Base-by-base conservation (phyloP, 163 green algal species). In the Volvox carteri region DNA sequence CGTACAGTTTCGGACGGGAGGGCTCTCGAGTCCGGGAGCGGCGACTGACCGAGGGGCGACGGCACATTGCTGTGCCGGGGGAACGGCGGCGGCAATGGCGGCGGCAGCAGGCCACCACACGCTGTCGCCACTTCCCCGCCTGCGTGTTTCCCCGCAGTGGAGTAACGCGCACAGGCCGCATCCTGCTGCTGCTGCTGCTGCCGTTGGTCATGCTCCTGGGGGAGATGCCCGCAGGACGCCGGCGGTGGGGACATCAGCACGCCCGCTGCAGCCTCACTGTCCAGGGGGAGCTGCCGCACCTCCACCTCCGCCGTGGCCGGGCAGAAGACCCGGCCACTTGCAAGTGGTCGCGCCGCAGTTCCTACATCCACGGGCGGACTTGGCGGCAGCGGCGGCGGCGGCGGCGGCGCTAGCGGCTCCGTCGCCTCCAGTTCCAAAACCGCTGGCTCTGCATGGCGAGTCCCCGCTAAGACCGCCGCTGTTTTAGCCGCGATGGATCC, bases 1-100 rank as follows among this genome's bases (percentile, higher is more conserved):
- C 83, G 35, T 1, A 88, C 68, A 0, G 68, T 88, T n/a, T 88
- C 68, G 23, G 78, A 33, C 41, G 58, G 54, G 1, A 41, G 58
- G 12, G 39, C 9, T 16, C 33, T 30, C 8, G 14, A 23, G 39
- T 78, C 70, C 19, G 39, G n/a, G n/a, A n/a, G 39, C 1, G 70
- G 70, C 37, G 14, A 39, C 37, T 78, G 70, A 21, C 5, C 39
- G 41, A 41, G 14, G 39, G 70, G 70, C 6, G 70, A 58, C 2
- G 70, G 70, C 41, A 39, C 70, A 1, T 14, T 14, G 41, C 39
- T 39, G 39, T 78, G 70, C 6, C 70, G 39, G 9, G 70, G 14
- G 37, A 78, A 78, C 3, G 70, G 37, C 6, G 70, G 70, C 70
- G 70, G 70, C 70, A 54, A 11, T 23, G 39, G 70, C 41, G 39